Percentiles rank a stretch among this genome's conserved stretches.
These are phyloP conservation scores for Pochonia chlamydosporia DNA, from an alignment of 2,329 filamentous ascomycete species.

Conservation along the genomic window DNA sequence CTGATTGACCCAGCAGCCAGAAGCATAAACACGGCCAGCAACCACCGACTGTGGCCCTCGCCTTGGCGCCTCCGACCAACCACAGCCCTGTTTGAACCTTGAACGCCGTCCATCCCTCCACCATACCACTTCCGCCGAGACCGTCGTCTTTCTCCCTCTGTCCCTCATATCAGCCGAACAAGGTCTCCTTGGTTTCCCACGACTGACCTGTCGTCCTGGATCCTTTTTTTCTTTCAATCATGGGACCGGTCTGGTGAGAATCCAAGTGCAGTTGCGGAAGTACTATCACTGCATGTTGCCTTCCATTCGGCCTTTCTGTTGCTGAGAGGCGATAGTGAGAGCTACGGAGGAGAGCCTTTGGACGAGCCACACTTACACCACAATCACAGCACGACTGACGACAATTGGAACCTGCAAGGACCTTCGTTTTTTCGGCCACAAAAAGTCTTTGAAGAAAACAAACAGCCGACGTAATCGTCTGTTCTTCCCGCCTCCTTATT, in stretches of 20 bases:
- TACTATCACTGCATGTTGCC: conserved; percentile 1
- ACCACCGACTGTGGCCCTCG: conserved; percentile 12
- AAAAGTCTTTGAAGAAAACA: not conserved
- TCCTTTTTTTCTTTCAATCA: conserved; percentile 16
- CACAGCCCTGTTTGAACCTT: conserved; percentile 15
- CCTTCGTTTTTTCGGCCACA: not conserved
- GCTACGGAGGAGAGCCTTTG: conserved; percentile 6
- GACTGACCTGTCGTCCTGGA: conserved; percentile 7
- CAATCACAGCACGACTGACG: not conserved
- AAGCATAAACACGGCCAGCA: conserved; percentile 12
- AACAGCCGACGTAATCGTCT: not conserved
- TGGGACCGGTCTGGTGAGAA: conserved; percentile 15
- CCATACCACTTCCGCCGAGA: conserved; percentile 14
- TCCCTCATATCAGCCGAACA: conserved; percentile 15
- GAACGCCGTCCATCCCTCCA: conserved; percentile 15
- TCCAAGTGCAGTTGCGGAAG: conserved; percentile 5
- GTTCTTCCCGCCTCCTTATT: not conserved
- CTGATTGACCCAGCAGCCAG: conserved; percentile 9
- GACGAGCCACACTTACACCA: conserved; percentile 5
- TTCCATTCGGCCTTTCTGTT: conserved; percentile 1
- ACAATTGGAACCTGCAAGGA: not conserved
- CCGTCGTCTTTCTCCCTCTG: conserved; percentile 14
- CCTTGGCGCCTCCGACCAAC: conserved; percentile 13
- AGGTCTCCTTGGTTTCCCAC: conserved; percentile 10
- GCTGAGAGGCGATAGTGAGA: not conserved